Percentiles rank a stretch among this genome's conserved stretches.
Evolutionary conservation across 177 flowering plant genomes (phyloP).

Genomic region (Telopea speciosissima): DNA sequence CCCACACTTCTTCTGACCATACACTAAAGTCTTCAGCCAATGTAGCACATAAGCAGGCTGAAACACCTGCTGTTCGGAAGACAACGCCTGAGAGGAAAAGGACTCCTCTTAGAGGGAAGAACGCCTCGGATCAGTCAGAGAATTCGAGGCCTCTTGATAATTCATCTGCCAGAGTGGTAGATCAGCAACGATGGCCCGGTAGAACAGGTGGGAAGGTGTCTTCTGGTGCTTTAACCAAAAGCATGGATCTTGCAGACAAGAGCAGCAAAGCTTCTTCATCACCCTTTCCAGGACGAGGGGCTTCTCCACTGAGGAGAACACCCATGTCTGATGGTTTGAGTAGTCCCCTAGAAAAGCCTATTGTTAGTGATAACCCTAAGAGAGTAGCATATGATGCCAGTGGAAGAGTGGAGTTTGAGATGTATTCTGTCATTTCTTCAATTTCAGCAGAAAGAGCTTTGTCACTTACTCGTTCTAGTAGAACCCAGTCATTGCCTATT

Average conservation of each 20-base stretch:
- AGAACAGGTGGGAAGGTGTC: constrained; percentile 54
- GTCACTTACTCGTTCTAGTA: constrained; percentile 22
- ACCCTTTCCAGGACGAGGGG: constrained; percentile 36
- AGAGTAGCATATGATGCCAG: constrained; percentile 29
- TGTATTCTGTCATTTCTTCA: constrained; percentile 18
- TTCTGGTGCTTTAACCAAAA: constrained; percentile 34
- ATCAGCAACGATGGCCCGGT: constrained; percentile 83
- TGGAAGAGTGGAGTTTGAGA: constrained; percentile 25
- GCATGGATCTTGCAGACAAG: constrained; percentile 55
- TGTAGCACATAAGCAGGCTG: constrained; percentile 50
- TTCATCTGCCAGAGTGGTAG: constrained; percentile 43
- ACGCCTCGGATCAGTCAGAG: constrained; percentile 62
- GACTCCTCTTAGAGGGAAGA: constrained; percentile 80
- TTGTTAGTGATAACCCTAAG: constrained; percentile 36
- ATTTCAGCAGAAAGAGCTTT: constrained; percentile 38
- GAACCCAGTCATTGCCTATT: constrained; percentile 51
- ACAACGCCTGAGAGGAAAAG: constrained; percentile 80
- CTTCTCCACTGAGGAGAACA: constrained; percentile 46
- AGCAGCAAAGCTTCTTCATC: constrained; percentile 19
- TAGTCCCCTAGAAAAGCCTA: constrained; percentile 42
- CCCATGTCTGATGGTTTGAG: constrained; percentile 27
- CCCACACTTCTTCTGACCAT: constrained; percentile 40
- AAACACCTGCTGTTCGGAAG: constrained; percentile 37
- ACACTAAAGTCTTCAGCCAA: constrained; percentile 68
- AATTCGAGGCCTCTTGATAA: constrained; percentile 76